phyloP scores from a whole-genome alignment of 257 asterid genomes.

The Solanum appendiculatum region DNA sequence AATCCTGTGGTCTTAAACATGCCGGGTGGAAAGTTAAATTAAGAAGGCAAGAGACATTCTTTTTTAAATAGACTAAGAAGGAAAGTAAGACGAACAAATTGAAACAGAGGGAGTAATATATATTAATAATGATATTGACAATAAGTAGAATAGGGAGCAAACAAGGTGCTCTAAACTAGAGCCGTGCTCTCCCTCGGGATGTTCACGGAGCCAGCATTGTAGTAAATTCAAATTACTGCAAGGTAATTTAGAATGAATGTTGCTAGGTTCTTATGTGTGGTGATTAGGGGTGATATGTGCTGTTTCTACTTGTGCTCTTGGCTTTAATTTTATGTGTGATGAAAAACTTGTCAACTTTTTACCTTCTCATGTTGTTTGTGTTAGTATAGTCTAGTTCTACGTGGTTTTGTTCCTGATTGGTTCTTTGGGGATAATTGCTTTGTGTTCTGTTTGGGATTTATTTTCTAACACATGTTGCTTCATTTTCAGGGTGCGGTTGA shows the following conservation, averaged over 20 bases:
- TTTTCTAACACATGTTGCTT: neutral
- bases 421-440: neutral
- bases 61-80: no score
- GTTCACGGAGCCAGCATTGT: neutral
- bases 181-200: neutral
- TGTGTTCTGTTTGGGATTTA: neutral
- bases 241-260: neutral
- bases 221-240: neutral
- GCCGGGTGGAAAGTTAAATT: no score
- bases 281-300: neutral
- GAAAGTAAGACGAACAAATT: no score
- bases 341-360: neutral
- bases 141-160: no score
- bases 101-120: no score
- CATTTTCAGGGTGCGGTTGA: slow-evolving; percentile 92
- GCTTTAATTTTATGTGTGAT: neutral
- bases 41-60: no score
- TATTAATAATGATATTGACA: no score
- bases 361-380: neutral
- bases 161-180: no score
- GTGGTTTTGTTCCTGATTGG: neutral
- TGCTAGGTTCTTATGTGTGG: neutral
- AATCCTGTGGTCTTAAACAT: no score
- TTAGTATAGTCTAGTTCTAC: neutral
- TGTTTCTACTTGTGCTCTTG: neutral